Evolutionary conservation across 2,329 filamentous ascomycete species (phyloP).

Genomic region (Fusarium graminum): DNA sequence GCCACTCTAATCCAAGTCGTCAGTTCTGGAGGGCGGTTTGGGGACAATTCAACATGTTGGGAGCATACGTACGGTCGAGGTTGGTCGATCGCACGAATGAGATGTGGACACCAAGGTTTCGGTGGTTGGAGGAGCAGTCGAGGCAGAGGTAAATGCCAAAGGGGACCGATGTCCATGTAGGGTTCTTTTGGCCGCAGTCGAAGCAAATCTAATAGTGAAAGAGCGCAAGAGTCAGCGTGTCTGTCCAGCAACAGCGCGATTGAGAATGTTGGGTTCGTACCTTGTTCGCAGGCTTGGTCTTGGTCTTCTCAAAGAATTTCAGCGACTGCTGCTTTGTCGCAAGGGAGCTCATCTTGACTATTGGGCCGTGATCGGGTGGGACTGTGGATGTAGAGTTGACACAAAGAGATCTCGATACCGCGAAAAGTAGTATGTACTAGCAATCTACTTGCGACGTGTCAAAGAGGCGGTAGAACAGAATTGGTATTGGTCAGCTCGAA

Average conservation of each 20-base stretch:
- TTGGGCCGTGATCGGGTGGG: slow-evolving; percentile 30
- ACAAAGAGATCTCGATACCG: slow-evolving; percentile 12
- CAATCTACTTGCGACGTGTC: slow-evolving; percentile 36
- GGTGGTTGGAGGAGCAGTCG: slow-evolving; percentile 96
- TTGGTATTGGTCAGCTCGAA: slow-evolving; percentile 35
- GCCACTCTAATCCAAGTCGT: slow-evolving; percentile 75
- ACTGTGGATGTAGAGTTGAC: slow-evolving; percentile 18
- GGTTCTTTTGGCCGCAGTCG: slow-evolving; percentile 97
- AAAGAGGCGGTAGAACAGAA: slow-evolving; percentile 31
- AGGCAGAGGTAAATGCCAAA: slow-evolving; percentile 98
- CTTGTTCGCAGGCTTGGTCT: slow-evolving; percentile 94
- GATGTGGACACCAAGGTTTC: slow-evolving; percentile 98
- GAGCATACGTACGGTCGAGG: slow-evolving; percentile 83
- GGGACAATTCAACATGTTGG: slow-evolving; percentile 5
- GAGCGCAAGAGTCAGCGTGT: slow-evolving; percentile 24
- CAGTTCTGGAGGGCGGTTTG: slow-evolving; percentile 31
- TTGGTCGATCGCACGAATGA: slow-evolving; percentile 99
- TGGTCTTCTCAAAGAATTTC: slow-evolving; percentile 97
- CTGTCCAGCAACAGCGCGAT: neutral
- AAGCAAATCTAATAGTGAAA: slow-evolving; percentile 82
- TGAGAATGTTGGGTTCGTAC: slow-evolving; percentile 61
- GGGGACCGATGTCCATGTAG: slow-evolving; percentile 97
- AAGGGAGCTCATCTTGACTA: slow-evolving; percentile 70
- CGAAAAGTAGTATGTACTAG: slow-evolving; percentile 11
- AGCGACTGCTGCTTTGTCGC: slow-evolving; percentile 96